A percentile compares a stretch with the other conserved stretches of the same genome.
These are phyloP conservation scores for Penicillium polonicum DNA, from an alignment of 2,329 filamentous ascomycete species.

Conservation along the genomic window DNA sequence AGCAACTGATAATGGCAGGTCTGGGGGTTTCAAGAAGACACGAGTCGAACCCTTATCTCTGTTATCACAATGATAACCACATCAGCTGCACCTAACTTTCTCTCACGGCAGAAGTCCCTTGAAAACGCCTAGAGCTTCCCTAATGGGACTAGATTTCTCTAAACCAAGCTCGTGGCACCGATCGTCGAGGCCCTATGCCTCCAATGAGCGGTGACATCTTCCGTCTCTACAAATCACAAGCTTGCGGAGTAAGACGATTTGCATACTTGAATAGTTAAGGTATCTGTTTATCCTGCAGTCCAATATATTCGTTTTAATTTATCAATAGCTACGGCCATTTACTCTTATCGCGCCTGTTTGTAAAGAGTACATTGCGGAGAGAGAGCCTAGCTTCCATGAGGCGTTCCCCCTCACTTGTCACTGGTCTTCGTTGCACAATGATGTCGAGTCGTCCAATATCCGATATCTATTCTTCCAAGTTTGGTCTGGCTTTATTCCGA, in stretches of 20 bases:
- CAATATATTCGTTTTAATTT: neutral
- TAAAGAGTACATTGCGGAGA: neutral
- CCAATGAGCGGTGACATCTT: slow-evolving; percentile 8
- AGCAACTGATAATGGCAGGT: neutral
- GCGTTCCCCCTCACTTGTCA: neutral
- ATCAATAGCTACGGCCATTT: neutral
- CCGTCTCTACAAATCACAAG: slow-evolving; percentile 19
- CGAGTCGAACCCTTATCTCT: slow-evolving; percentile 1
- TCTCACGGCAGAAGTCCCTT: neutral
- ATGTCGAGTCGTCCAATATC: neutral
- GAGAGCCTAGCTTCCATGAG: neutral
- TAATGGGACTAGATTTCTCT: slow-evolving; percentile 20
- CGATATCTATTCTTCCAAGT: neutral
- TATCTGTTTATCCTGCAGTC: neutral
- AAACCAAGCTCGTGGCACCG: slow-evolving; percentile 20
- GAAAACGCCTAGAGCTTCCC: slow-evolving; percentile 30
- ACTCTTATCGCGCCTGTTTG: slow-evolving; percentile 1
- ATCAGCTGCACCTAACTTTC: neutral
- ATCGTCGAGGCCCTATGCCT: slow-evolving; percentile 9
- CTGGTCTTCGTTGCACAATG: neutral
- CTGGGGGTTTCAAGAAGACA: neutral
- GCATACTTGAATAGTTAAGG: neutral
- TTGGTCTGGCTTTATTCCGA: neutral
- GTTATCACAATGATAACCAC: slow-evolving; percentile 2
- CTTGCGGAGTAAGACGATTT: slow-evolving; percentile 13